These are phyloP conservation scores for Aureobasidium sp. DNA, from an alignment of 2,329 filamentous ascomycete species.

Conservation along the genomic window DNA sequence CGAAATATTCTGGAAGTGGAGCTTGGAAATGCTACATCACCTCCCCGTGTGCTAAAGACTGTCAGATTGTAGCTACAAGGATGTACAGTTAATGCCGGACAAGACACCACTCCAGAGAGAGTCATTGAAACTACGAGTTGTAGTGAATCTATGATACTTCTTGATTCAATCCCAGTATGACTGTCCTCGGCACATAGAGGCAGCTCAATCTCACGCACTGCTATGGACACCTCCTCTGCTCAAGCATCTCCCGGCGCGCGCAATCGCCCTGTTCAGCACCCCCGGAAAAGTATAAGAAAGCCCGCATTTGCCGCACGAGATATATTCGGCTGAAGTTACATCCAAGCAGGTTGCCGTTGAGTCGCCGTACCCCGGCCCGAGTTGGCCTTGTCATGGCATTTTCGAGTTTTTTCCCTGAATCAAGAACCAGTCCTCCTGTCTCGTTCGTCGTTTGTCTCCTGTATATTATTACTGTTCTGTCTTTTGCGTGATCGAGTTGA, in stretches of 20 bases:
- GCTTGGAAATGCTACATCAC: too few species aligned
- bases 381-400: not conserved
- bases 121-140: too few species aligned
- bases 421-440: not conserved
- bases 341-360: not conserved
- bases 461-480: not conserved
- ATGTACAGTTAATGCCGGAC: too few species aligned
- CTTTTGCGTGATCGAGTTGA: not conserved
- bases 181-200: too few species aligned
- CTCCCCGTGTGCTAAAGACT: too few species aligned
- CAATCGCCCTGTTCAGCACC: not conserved
- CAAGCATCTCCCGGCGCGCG: not conserved
- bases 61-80: too few species aligned
- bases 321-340: conserved; percentile 6
- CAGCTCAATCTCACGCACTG: not conserved
- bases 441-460: not conserved
- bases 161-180: too few species aligned
- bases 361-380: conserved; percentile 4
- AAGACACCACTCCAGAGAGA: too few species aligned
- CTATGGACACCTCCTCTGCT: not conserved
- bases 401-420: not conserved
- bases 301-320: not conserved
- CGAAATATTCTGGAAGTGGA: not conserved
- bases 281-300: not conserved
- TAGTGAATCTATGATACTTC: too few species aligned